Percentiles rank a stretch among this genome's conserved stretches.
phyloP scores from a whole-genome alignment of 345 rosid species.

The Sisymbrium altissimum region DNA sequence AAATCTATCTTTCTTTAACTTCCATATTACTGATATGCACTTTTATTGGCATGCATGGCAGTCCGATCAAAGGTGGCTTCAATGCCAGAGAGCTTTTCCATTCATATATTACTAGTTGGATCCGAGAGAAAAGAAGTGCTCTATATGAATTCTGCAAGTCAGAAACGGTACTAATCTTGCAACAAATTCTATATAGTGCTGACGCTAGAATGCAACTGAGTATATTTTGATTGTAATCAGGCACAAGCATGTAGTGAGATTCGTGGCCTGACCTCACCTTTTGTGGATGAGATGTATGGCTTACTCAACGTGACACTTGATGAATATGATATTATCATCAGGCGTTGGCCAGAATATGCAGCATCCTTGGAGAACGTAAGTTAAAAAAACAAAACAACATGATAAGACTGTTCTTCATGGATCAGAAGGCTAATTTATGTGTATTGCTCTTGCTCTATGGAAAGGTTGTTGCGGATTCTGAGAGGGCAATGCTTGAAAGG shows the following conservation, averaged over 20 bases:
- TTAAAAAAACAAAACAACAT: neutral
- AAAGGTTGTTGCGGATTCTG: conserved; percentile 67
- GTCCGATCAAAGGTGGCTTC: conserved; percentile 73
- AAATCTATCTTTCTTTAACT: neutral
- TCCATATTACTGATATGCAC: neutral
- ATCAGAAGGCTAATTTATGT: neutral
- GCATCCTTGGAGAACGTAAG: conserved; percentile 66
- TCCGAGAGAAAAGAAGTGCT: conserved; percentile 56
- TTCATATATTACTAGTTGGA: conserved; percentile 72
- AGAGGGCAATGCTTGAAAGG: conserved; percentile 64
- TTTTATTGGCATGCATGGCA: conserved; percentile 32
- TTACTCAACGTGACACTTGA: conserved; percentile 58
- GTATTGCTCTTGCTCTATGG: conserved; percentile 1
- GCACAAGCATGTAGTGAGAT: conserved; percentile 67
- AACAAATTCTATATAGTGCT: conserved; percentile 4
- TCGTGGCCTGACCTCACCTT: conserved; percentile 70
- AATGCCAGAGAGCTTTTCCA: conserved; percentile 75
- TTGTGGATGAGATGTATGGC: conserved; percentile 73
- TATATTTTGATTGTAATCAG: conserved; percentile 39
- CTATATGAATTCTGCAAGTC: conserved; percentile 69
- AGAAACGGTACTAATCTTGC: conserved; percentile 57
- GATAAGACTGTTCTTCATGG: neutral
- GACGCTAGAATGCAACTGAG: neutral
- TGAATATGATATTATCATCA: conserved; percentile 65
- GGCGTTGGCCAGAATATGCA: conserved; percentile 77